Conservation (phyloP, 2,329 filamentous ascomycete species). For the Sphaerostilbella broomeana region DNA sequence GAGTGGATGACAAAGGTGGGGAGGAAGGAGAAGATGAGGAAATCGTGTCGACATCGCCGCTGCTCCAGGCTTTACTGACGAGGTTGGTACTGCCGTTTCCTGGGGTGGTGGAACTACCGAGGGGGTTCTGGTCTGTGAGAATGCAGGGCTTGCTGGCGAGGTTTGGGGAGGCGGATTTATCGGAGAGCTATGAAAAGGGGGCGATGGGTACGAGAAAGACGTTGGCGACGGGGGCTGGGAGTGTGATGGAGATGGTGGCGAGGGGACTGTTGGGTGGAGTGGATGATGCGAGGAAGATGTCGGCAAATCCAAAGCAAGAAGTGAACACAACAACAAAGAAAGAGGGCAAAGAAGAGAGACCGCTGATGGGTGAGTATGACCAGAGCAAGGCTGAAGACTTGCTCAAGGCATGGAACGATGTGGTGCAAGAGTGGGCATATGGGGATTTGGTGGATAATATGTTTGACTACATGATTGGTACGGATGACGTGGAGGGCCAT, state of each 20-base stretch:
- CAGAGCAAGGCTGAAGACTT: constrained; percentile 53
- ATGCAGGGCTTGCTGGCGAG: constrained; percentile 53
- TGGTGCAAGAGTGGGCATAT: constrained; percentile 60
- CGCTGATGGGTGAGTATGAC: constrained; percentile 45
- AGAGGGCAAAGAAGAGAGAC: constrained; percentile 13
- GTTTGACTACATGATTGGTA: constrained; percentile 54
- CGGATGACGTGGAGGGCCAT: constrained; percentile 57
- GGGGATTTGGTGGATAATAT: constrained; percentile 59
- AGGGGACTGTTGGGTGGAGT: constrained; percentile 58
- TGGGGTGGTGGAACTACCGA: constrained; percentile 55
- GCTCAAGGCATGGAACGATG: constrained; percentile 58
- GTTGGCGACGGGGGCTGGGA: constrained; percentile 63
- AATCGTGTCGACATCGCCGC: constrained; percentile 47
- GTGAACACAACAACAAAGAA: background rate
- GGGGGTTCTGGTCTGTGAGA: constrained; percentile 59
- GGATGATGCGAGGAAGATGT: constrained; percentile 12
- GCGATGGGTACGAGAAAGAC: constrained; percentile 68
- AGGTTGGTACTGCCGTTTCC: constrained; percentile 60
- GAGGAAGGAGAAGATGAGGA: constrained; percentile 22
- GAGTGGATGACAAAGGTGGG: background rate
- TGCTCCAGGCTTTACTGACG: constrained; percentile 62
- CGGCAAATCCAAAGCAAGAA: too few species aligned
- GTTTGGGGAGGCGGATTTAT: constrained; percentile 62
- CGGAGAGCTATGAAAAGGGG: constrained; percentile 77
- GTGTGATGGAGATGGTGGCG: constrained; percentile 62